Percentiles rank a stretch among this genome's conserved stretches.
Conservation (phyloP, 2,329 filamentous ascomycete genomes). For the Spiromastix sp. region DNA sequence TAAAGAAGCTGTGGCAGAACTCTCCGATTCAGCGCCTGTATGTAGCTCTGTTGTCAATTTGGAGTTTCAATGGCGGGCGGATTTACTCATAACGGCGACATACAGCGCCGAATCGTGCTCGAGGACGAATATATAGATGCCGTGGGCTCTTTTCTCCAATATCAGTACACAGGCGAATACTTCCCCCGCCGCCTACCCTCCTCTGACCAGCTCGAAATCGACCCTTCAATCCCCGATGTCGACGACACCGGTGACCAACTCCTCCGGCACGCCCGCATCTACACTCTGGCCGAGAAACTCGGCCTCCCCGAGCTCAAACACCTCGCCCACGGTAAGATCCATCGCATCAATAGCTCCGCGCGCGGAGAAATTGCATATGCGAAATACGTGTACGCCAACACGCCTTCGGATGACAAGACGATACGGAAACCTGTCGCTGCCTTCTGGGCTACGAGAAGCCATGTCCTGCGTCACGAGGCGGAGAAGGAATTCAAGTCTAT, state of each 20-base stretch:
- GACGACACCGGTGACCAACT: conserved; percentile 76
- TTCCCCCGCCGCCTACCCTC: conserved; percentile 56
- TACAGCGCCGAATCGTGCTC: conserved; percentile 59
- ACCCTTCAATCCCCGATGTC: conserved; percentile 53
- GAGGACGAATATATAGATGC: conserved; percentile 58
- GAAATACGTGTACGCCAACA: conserved; percentile 78
- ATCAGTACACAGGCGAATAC: conserved; percentile 77
- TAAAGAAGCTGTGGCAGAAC: conserved; percentile 49
- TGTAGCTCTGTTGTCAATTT: conserved; percentile 19
- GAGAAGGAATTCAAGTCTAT: conserved; percentile 75
- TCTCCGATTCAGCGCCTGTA: conserved; percentile 53
- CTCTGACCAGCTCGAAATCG: conserved; percentile 56
- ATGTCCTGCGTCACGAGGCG: conserved; percentile 74
- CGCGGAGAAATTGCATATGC: conserved; percentile 88
- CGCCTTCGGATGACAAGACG: conserved; percentile 54
- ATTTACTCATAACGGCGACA: background rate
- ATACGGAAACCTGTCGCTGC: conserved; percentile 78
- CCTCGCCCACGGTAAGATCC: conserved; percentile 80
- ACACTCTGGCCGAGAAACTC: conserved; percentile 77
- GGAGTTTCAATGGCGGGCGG: background rate
- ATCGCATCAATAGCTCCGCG: conserved; percentile 78
- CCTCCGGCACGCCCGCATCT: conserved; percentile 78
- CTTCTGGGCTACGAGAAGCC: conserved; percentile 76
- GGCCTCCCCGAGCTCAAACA: conserved; percentile 57
- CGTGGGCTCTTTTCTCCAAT: conserved; percentile 71